These are phyloP conservation scores for Penicillium sp. DNA, from an alignment of 2,329 filamentous ascomycete genomes.

Conservation along the genomic window DNA sequence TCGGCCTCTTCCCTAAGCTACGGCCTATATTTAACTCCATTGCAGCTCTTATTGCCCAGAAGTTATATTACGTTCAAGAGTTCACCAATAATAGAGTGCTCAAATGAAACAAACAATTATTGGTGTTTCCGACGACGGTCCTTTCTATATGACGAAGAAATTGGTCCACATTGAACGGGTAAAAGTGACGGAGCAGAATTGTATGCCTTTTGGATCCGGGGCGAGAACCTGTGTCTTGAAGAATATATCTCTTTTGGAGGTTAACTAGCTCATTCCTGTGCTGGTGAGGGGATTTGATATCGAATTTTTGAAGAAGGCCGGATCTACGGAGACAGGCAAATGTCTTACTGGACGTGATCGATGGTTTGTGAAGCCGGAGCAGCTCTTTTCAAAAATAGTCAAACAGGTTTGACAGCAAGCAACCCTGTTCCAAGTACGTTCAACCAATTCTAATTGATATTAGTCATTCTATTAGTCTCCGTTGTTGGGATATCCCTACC, in stretches of 20 bases:
- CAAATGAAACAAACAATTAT: neutral
- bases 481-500: too few relatives aligned
- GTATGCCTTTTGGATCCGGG: slow-evolving; percentile 40
- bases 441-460: too few relatives aligned
- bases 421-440: too few relatives aligned
- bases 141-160: neutral
- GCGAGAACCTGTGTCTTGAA: slow-evolving; percentile 58
- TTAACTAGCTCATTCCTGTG: slow-evolving; percentile 33
- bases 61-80: neutral
- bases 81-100: neutral
- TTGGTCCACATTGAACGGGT: neutral
- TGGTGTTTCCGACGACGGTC: neutral
- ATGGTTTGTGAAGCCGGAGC: slow-evolving; percentile 6
- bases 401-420: neutral
- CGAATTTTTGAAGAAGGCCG: neutral
- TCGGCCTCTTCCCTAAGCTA: neutral
- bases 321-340: neutral
- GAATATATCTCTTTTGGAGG: slow-evolving; percentile 34
- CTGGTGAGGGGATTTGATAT: slow-evolving; percentile 56
- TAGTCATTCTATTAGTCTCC: too few relatives aligned
- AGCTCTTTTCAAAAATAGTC: neutral
- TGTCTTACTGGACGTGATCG: neutral
- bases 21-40: neutral
- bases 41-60: neutral
- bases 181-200: slow-evolving; percentile 9